Evolutionary conservation across 176 grass and related monocot species (phyloP), one percentile per base, ranked within the genome.

Genomic region (Elymus sibiricus): DNA sequence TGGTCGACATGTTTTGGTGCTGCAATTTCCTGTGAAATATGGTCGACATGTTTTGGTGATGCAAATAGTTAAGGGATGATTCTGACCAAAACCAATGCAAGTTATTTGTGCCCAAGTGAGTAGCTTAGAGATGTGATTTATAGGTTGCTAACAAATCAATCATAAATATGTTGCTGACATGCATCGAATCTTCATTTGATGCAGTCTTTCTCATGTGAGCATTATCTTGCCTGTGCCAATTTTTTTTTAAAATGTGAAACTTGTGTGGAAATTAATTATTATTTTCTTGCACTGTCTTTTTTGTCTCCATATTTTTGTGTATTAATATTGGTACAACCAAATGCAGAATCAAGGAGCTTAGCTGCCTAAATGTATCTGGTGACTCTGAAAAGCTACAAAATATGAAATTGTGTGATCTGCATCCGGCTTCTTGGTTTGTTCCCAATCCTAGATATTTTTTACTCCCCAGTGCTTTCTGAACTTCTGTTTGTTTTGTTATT

Each of bases 401-500:
- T 74, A 11, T 69, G 34, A 89, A 94, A 77, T 60, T 94, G 31
- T 49, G 62, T 79, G 87, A 94, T 70, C 89, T 94, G 73, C 92
- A 94, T 89, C 92, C 87, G 28, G 80, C 89, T 82, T 94, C 92
- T 43, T 94, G 92, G 92, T 94, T 82, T 84, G 89, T 84, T 76
- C 11, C 64, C 82, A 34, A 78, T 53, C 65, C 62, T 35, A 19
- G 24, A n/a, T 82, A 21, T 47, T 77, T 59, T 77, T 88, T 88
- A 40, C 70, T 84, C 28, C 22, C 49, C 66, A 34, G n/a, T 13
- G 12, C 44, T 6, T 47, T 14, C 68, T 88, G 60, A 77, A 63
- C 13, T 53, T 83, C 9, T 71, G 37, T 82, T 83, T 82, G 22
- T 28, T 87, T 74, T 25, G 22, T 79, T 66, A 56, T 63, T 73